Percentiles rank a stretch among this genome's conserved stretches.
These are phyloP conservation scores for Tetrahymena elliotti DNA, from an alignment of 73 alveolate genomes.

Conservation along the genomic window DNA sequence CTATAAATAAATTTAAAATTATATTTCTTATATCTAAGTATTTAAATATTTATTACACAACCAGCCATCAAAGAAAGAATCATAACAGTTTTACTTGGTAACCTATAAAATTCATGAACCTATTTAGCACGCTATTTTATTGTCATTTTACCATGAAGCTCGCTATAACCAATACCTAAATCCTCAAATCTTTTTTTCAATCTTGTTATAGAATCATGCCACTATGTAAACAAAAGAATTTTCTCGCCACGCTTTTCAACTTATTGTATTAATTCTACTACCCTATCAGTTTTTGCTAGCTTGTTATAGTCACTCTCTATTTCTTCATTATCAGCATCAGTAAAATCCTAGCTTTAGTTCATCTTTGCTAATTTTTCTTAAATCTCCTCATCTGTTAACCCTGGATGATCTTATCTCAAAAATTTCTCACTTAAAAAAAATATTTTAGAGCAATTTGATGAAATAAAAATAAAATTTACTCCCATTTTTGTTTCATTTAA, in stretches of 20 bases:
- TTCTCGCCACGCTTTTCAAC: neutral
- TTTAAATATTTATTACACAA: neutral
- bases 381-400: neutral
- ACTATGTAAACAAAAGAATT: constrained; percentile 13
- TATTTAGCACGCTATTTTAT: constrained; percentile 11
- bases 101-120: neutral
- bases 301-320: neutral
- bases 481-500: neutral
- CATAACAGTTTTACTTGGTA: neutral
- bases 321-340: neutral
- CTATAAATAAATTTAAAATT: neutral
- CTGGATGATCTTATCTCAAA: neutral
- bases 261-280: neutral
- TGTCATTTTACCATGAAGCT: constrained; percentile 32
- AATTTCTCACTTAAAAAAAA: neutral
- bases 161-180: neutral
- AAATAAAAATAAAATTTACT: neutral
- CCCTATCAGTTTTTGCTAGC: constrained; percentile 14
- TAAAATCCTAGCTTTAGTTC: neutral
- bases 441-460: neutral
- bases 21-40: neutral
- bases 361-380: neutral
- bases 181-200: constrained; percentile 11
- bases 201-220: constrained; percentile 17
- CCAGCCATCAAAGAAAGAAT: constrained; percentile 24